Evolutionary conservation across 2,329 filamentous ascomycete genomes (phyloP).

Genomic region (Bipolaris sorokiniana): DNA sequence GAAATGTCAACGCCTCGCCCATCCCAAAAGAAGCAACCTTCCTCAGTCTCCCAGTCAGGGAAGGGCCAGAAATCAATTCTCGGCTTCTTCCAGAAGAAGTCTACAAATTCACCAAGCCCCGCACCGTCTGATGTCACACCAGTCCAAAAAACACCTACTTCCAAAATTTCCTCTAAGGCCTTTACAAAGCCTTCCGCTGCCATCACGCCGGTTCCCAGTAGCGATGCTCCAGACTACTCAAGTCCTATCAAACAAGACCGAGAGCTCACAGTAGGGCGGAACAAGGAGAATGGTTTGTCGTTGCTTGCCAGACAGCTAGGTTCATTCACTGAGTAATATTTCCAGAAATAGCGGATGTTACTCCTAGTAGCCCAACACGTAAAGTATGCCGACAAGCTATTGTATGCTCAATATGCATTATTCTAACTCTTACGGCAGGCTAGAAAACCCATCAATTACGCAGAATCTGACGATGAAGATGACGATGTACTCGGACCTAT

Average conservation of each 20-base stretch:
- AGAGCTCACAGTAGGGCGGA: conserved; percentile 54
- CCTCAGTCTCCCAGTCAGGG: conserved; percentile 54
- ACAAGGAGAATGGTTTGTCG: conserved; percentile 60
- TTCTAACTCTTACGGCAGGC: conserved; percentile 50
- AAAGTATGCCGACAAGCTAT: conserved; percentile 63
- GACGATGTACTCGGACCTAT: conserved; percentile 70
- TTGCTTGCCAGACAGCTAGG: conserved; percentile 48
- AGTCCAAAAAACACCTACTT: conserved; percentile 34
- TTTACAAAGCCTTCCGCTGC: conserved; percentile 45
- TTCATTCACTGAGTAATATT: conserved; percentile 52
- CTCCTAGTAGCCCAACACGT: conserved; percentile 75
- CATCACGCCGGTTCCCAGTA: conserved; percentile 79
- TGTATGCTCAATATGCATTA: neutral
- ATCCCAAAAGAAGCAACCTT: conserved; percentile 55
- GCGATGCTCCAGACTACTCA: conserved; percentile 71
- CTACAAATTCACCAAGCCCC: conserved; percentile 55
- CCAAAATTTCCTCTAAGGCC: conserved; percentile 39
- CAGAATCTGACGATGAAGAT: conserved; percentile 75
- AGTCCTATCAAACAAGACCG: conserved; percentile 72
- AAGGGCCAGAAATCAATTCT: conserved; percentile 75
- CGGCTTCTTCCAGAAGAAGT: conserved; percentile 75
- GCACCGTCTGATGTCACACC: conserved; percentile 41
- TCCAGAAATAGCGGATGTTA: conserved; percentile 53
- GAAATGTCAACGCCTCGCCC: conserved; percentile 54
- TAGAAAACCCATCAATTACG: conserved; percentile 76